Evolutionary conservation across 73 alveolate genomes (phyloP).

Genomic region (Uronychia setigera): DNA sequence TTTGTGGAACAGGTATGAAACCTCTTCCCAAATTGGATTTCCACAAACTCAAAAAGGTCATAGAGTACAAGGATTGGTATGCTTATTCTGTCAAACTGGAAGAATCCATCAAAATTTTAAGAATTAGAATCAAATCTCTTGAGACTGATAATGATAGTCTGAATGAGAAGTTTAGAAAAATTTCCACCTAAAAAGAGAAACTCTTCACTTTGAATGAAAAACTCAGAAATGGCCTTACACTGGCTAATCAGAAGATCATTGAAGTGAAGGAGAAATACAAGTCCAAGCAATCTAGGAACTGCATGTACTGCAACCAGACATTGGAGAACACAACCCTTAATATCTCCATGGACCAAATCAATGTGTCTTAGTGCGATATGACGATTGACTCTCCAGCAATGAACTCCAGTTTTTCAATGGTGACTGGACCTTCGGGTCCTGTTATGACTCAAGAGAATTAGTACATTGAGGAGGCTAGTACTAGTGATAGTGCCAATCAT

Average conservation of each 20-base stretch:
- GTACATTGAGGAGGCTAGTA: background rate
- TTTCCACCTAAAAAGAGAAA: constrained; percentile 7
- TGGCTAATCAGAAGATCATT: background rate
- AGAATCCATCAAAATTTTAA: constrained; percentile 32
- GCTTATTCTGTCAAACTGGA: constrained; percentile 55
- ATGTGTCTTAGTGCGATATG: background rate
- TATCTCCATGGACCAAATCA: background rate
- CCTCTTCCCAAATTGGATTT: constrained; percentile 54
- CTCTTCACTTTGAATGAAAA: constrained; percentile 6
- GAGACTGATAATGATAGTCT: constrained; percentile 38
- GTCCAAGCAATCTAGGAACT: background rate
- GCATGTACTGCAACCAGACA: background rate
- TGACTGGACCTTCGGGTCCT: background rate
- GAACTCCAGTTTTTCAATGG: background rate
- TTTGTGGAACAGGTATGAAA: background rate
- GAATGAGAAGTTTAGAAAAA: background rate
- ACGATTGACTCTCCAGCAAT: background rate
- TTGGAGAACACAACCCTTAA: background rate
- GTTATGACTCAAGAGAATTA: background rate
- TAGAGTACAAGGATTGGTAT: constrained; percentile 65
- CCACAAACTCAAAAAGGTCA: constrained; percentile 30
- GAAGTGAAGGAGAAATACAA: constrained; percentile 26
- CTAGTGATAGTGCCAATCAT: background rate
- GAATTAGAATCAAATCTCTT: constrained; percentile 20
- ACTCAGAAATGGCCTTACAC: background rate